Conservation (phyloP, 2,329 filamentous ascomycete species). For the Fusarium solani-melongenae region DNA sequence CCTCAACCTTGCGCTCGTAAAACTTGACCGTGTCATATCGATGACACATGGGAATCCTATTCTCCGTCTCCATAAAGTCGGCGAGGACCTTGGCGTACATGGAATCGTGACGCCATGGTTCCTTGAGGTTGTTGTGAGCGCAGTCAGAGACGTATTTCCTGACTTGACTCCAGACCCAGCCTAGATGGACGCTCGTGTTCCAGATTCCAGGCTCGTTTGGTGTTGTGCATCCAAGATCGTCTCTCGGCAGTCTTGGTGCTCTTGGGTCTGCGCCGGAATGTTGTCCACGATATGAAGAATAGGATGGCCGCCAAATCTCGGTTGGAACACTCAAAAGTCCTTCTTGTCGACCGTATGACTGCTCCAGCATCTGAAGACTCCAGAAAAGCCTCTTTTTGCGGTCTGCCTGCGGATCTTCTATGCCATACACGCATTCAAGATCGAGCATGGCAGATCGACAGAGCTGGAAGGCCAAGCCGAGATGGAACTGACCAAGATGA, state of each 20-base stretch:
- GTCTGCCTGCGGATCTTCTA: constrained; percentile 50
- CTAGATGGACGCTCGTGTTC: constrained; percentile 61
- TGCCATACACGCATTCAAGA: constrained; percentile 51
- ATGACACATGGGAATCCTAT: constrained; percentile 60
- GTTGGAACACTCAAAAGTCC: constrained; percentile 55
- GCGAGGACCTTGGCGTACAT: constrained; percentile 62
- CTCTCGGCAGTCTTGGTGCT: constrained; percentile 56
- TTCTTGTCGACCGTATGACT: constrained; percentile 60
- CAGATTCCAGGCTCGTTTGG: constrained; percentile 59
- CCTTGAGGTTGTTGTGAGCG: constrained; percentile 57
- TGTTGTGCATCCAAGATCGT: constrained; percentile 53
- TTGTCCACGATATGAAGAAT: constrained; percentile 39
- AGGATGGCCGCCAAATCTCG: constrained; percentile 54
- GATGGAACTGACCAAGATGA: constrained; percentile 61
- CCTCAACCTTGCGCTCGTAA: constrained; percentile 59
- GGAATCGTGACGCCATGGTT: constrained; percentile 64
- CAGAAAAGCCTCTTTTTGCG: constrained; percentile 63
- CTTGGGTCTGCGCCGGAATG: constrained; percentile 45
- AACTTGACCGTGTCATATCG: constrained; percentile 65
- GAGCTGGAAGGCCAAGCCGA: constrained; percentile 61
- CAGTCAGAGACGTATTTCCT: constrained; percentile 61
- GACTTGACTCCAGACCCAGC: constrained; percentile 63
- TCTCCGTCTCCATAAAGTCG: constrained; percentile 63
- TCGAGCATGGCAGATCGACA: constrained; percentile 63
- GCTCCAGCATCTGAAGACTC: constrained; percentile 62